Evolutionary conservation across 2,329 filamentous ascomycete genomes (phyloP).

Genomic region (Exophiala calicioides): DNA sequence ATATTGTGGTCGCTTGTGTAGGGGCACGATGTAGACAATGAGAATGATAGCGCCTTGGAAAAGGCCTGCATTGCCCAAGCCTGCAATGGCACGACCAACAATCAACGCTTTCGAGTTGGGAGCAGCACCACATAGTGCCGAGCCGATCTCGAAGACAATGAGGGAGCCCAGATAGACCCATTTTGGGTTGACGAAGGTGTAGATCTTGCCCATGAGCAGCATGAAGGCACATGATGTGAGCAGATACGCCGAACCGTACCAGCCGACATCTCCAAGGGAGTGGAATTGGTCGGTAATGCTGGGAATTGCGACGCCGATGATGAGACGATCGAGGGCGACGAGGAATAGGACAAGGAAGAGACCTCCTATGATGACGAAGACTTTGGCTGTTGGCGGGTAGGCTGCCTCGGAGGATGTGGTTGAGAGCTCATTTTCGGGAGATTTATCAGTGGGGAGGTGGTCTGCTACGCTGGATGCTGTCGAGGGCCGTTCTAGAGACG

Average conservation of each 20-base stretch:
- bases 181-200: slow-evolving; percentile 47
- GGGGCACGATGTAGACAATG: slow-evolving; percentile 31
- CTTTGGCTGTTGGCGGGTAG: no score
- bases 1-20: slow-evolving; percentile 31
- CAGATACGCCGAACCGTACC: slow-evolving; percentile 51
- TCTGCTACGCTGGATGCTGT: no score
- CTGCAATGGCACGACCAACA: slow-evolving; percentile 45
- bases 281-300: slow-evolving; percentile 51
- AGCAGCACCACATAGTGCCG: slow-evolving; percentile 41
- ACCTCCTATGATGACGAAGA: no score
- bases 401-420: no score
- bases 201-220: slow-evolving; percentile 46
- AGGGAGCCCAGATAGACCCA: slow-evolving; percentile 44
- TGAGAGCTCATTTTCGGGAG: no score
- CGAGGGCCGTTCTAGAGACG: no score
- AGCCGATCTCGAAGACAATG: slow-evolving; percentile 46
- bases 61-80: slow-evolving; percentile 41
- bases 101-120: slow-evolving; percentile 43
- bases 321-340: slow-evolving; percentile 34
- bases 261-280: slow-evolving; percentile 49
- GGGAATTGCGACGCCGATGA: slow-evolving; percentile 51
- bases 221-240: slow-evolving; percentile 46
- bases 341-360: no score
- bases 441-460: no score
- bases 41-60: slow-evolving; percentile 40